A percentile compares a stretch with the other conserved stretches of the same genome.
phyloP scores from a whole-genome alignment of 768 basidiomycete genomes.

The Auriscalpium vulgare region DNA sequence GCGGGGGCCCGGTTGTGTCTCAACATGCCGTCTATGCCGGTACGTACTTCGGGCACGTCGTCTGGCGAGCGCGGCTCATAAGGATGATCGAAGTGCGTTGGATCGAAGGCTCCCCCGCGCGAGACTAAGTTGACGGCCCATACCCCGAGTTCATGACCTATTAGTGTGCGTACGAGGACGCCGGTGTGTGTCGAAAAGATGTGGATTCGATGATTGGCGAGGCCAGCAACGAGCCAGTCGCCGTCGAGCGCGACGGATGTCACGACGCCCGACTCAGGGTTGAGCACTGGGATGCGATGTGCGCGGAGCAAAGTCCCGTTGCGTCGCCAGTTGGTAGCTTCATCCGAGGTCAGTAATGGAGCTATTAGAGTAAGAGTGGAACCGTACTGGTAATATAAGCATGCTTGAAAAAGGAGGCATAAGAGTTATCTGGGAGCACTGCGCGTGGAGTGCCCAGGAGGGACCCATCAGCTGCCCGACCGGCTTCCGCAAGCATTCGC shows the following conservation, averaged over 20 bases:
- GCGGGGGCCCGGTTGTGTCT: constrained; percentile 11
- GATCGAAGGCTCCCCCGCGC: constrained; percentile 39
- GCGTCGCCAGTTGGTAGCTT: constrained; percentile 17
- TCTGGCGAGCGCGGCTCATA: neutral
- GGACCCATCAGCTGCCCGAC: neutral
- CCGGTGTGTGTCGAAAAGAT: constrained; percentile 79
- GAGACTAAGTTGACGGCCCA: constrained; percentile 84
- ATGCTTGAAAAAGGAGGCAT: constrained; percentile 9
- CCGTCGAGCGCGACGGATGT: constrained; percentile 81
- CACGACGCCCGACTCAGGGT: constrained; percentile 57
- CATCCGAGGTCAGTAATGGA: neutral
- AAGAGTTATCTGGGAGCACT: neutral
- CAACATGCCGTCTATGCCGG: constrained; percentile 2
- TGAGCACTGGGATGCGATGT: constrained; percentile 17
- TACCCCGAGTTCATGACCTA: constrained; percentile 84
- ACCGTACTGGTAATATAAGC: constrained; percentile 11
- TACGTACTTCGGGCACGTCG: constrained; percentile 4
- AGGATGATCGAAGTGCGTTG: constrained; percentile 2
- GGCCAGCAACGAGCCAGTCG: constrained; percentile 81
- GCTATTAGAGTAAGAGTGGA: neutral
- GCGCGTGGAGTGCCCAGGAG: neutral
- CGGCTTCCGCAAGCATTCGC: neutral
- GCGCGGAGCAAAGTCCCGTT: constrained; percentile 12
- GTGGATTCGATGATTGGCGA: constrained; percentile 79
- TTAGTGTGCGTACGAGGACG: constrained; percentile 63